Evolutionary conservation across 2,329 filamentous ascomycete genomes (phyloP), one percentile per base, ranked within the genome.

Genomic region (Spiromastix sp.): DNA sequence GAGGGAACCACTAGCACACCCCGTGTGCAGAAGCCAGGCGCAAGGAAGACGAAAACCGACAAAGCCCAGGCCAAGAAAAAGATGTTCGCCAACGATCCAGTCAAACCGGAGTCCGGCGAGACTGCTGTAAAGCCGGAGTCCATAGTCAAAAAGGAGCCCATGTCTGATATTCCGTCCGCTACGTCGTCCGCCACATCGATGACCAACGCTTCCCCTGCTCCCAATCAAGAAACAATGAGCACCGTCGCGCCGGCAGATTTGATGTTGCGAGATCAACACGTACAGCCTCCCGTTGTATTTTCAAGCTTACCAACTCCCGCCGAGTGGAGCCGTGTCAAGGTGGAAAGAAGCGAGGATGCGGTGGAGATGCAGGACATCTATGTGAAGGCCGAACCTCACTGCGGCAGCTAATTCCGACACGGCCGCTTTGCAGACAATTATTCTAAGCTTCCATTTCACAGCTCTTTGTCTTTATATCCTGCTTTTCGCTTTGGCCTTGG

Each of bases 1-100:
- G 70, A 74, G 40, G 64, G 64, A 10, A 55, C 48, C 3, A 43
- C 50, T 6, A 49, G 49, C 3, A 42, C 39, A 9, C 42, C 49
- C 5, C 43, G 46, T 24, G 32, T 32, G 4, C 17, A 45, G 40
- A 45, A 41, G 5, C 38, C 46, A 2, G n/a, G n/a, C n/a, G n/a
- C n/a, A n/a, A 60, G 55, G 32, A 57, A 55, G 31, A 33, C 42
- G 11, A 51, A 48, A 32, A 22, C 31, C 5, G 35, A 40, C 4
- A 45, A 40, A 19, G 30, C 37, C 2, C 35, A 42, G 2, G 32
- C 39, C 2, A 45, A 49, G 38, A 19, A 42, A 22, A 34, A 50
- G 38, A 21, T 42, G 22, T 36, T 32, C 16, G 33, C 37, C 24
- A 36, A 36, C 8, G 37, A 42, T 3, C 25, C 31, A 4, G 38